Conservation (phyloP, 1,139 yeast genomes). For the Kazachstania sp. region DNA sequence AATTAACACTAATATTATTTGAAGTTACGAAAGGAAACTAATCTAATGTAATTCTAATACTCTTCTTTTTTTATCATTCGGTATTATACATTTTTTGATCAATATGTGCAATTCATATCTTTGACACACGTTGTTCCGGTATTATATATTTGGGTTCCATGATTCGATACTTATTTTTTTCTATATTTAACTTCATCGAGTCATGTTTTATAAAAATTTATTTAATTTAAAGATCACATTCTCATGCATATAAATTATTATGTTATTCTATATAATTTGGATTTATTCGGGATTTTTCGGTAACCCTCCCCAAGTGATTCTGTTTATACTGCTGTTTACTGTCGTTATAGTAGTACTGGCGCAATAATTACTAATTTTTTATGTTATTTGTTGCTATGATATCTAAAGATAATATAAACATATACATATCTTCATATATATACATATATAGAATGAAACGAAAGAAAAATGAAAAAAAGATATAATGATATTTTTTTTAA, state of each 20-base stretch:
- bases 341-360: no score
- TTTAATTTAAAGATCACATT: not conserved
- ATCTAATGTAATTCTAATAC: not conserved
- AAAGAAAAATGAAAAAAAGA: not conserved
- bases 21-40: not conserved
- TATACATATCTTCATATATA: constrained; percentile 1
- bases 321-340: not conserved
- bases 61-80: not conserved
- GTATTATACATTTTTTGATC: not conserved
- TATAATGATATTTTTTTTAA: not conserved
- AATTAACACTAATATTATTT: constrained; percentile 15
- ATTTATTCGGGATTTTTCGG: no score
- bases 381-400: constrained; percentile 1
- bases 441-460: constrained; percentile 1
- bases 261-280: not conserved
- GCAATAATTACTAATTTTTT: constrained; percentile 2
- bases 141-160: not conserved
- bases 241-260: not conserved
- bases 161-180: not conserved
- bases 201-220: not conserved
- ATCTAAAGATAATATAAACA: constrained; percentile 6
- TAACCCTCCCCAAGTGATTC: no score
- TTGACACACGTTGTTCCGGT: not conserved
- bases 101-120: not conserved
- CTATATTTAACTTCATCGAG: not conserved